Base-by-base conservation (phyloP, 108 stramenopile genomes). In the Pseudonitzschia multistriata region DNA sequence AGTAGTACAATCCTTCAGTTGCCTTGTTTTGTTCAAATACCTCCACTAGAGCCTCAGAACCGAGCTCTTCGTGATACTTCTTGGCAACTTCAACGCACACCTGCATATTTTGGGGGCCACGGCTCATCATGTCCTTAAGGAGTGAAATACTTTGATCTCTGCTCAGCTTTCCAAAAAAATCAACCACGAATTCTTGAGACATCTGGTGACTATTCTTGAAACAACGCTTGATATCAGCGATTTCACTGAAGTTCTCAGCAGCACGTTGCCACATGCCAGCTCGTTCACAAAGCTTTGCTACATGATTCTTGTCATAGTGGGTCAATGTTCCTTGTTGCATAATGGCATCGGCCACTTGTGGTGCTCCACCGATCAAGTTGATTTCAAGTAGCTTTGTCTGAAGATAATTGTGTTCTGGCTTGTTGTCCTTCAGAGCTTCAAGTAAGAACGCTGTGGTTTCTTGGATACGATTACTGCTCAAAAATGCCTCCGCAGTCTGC, bases 341-440 rank as follows among this genome's bases (percentile, higher is more conserved):
- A 67, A 99, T 99, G 60, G 98, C 98, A 76, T 99, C 99, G 15
- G 98, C 99, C 33, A 99, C 98, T 77, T 98, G 98, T 7, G 99
- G 98, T 7, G 96, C 96, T 28, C 99, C 99, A 25, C 98, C 97
- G 34, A 97, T 85, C 37, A 99, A 91, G 90, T 99, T 99, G 86
- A 99, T 99, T 85, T 99, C 99, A n/a, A 99, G 87, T 39, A 99
- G 81, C 77, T 98, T 98, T 5, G 99, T 99, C 85, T 99, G 99
- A 49, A 99, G 92, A 87, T 98, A 96, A 29, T 96, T 98, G 77
- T 99, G 97, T 79, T 99, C 99, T 60, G 83, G 86, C 81, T 96
- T 92, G 88, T 99, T 97, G 71, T 96, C 97, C 83, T 98, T 97
- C 62, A 99, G 89, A 7, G 97, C 99, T 77, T 99, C 99, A 22